Percentiles rank a stretch among this genome's conserved stretches.
Conservation (phyloP, 805 yeast genomes). For the Starmerella davenportii region DNA sequence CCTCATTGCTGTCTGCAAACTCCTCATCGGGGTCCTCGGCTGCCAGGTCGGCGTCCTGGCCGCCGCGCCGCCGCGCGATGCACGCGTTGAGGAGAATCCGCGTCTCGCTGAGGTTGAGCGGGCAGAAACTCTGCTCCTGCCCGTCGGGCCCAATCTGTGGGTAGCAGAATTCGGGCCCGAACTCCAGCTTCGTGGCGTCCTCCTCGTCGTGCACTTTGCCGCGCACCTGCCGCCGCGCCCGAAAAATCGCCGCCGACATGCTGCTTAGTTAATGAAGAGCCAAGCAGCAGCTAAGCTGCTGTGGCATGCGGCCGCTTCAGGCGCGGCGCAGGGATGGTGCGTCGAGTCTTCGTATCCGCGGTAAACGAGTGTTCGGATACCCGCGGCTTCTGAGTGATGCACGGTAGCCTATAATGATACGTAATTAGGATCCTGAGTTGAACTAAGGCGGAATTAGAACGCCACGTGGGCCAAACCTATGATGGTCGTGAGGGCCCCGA, state of each 20-base stretch:
- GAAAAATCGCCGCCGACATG: conserved; percentile 11
- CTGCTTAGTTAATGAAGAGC: no score
- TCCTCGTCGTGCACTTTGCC: conserved; percentile 44
- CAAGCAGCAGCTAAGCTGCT: not conserved
- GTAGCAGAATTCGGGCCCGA: conserved; percentile 84
- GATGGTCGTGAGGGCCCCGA: no score
- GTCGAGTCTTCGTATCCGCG: no score
- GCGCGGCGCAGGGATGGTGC: no score
- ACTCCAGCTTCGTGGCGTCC: conserved; percentile 67
- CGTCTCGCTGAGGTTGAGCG: conserved; percentile 79
- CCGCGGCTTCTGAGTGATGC: no score
- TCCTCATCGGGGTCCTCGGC: conserved; percentile 22
- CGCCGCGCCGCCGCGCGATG: conserved; percentile 43
- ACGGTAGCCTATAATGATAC: no score
- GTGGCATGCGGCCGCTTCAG: not conserved
- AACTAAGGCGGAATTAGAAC: no score
- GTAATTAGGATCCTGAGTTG: no score
- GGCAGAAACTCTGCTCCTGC: conserved; percentile 53
- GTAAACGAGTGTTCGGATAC: no score
- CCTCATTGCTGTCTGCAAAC: conserved; percentile 27
- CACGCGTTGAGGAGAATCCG: conserved; percentile 81
- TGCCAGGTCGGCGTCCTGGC: conserved; percentile 18
- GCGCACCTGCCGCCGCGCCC: conserved; percentile 11
- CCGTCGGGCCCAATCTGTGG: conserved; percentile 71
- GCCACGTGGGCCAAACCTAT: no score